Evolutionary conservation across 2,329 filamentous ascomycete genomes (phyloP), one percentile per base, ranked within the genome.

Genomic region (Phialophora tarda): DNA sequence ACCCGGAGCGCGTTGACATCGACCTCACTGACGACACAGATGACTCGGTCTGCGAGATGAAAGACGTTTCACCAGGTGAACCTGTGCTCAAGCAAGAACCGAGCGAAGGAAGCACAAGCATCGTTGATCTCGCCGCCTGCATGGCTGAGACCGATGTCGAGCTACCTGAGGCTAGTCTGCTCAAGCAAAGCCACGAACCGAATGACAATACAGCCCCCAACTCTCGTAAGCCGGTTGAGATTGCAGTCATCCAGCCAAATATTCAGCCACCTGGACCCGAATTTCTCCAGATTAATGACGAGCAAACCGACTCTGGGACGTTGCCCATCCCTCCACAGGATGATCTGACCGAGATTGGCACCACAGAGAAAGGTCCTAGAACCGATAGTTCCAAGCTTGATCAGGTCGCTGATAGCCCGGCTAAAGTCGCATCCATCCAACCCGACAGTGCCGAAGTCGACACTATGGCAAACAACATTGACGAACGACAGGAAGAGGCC

Each of bases 1-100:
- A n/a, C 23, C 44, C 28, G 0, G n/a, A 21, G 7, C 23, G 8
- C 12, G 59, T 32, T 21, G 12, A 47, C 17, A 59, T 69, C 26
- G 66, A 64, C 41, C 63, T 69, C 58, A 62, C 63, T 12, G 53
- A 34, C 44, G 66, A 69, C 56, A 63, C 66, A 28, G 66, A 62
- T 28, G 59, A 54, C 44, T 24, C 32, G 26, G 26, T 11, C 23
- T 26, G 8, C 11, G 57, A 53, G 10, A 21, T 23, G 7, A 12
- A 60, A n/a, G 26, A 7, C 10, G 1, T 14, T 4, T 7, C 38
- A 41, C 21, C 30, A 17, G 47, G 24, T 7, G 26, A 50, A 4
- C 24, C 48, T 10, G n/a, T 51, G 3, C 50, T 64, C 63, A 69
- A 69, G 38, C 21, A 57, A 12, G 66, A 69, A 55, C 55, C 24